phyloP scores from a whole-genome alignment of 371 early-diverging fungal genomes.

The Fennellomyces sp. region DNA sequence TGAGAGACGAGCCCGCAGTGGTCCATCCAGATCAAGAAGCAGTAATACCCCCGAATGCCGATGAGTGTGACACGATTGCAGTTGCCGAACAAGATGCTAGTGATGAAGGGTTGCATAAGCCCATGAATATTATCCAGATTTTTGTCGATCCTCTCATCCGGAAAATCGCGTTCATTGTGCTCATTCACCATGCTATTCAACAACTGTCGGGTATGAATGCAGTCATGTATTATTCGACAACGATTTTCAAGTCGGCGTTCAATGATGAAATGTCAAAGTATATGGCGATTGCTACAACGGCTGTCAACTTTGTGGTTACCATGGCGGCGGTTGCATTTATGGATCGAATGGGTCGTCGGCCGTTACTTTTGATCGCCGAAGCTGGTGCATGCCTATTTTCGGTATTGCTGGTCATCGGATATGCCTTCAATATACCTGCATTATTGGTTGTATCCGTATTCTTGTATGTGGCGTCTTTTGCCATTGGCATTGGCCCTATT shows the following conservation, averaged over 20 bases:
- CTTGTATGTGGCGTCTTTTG: conserved; percentile 78
- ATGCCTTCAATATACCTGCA: conserved; percentile 40
- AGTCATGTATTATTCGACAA: conserved; percentile 78
- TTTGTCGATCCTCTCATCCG: conserved; percentile 34
- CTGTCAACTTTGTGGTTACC: conserved; percentile 67
- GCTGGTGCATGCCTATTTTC: conserved; percentile 61
- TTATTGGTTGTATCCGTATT: conserved; percentile 71
- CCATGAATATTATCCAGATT: conserved; percentile 30
- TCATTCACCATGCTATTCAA: conserved; percentile 59
- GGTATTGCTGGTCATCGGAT: conserved; percentile 61
- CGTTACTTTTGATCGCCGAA: conserved; percentile 65
- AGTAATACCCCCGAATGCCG: not conserved
- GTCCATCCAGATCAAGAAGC: conserved; percentile 3
- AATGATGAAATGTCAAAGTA: conserved; percentile 48
- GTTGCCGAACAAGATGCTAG: not conserved
- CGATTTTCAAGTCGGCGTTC: conserved; percentile 56
- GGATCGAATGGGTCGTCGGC: conserved; percentile 72
- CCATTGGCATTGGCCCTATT: conserved; percentile 83
- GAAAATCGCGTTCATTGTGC: conserved; percentile 55
- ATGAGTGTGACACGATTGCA: not conserved
- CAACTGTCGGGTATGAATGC: conserved; percentile 90
- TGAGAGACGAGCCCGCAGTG: not conserved
- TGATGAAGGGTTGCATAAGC: conserved; percentile 12
- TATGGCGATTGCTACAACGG: conserved; percentile 61
- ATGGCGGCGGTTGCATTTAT: conserved; percentile 61